Base-by-base conservation (phyloP, 1,139 yeast species). In the Sugiyamaella xylanicola region DNA sequence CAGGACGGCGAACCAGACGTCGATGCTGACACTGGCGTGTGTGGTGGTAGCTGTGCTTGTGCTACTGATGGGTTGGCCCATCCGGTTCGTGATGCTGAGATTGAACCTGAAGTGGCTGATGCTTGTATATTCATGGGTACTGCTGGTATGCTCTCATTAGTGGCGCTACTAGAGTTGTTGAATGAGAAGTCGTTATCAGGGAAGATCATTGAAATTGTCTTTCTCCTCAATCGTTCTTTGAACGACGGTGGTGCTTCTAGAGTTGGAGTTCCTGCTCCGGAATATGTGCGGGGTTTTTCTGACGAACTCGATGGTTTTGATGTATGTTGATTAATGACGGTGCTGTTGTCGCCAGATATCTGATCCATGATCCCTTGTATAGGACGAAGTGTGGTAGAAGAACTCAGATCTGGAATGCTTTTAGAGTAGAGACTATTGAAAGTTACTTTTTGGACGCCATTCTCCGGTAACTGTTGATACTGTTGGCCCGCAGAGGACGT, bases 161-260 rank as follows among this genome's bases (percentile, higher is more conserved):
- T 17, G 41, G 46, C 48, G 17, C 27, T 19, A 16, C 19, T 29
- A 5, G 11, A 15, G 27, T 17, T 19, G 20, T 15, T 19, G 9
- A 19, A 8, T 5, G 15, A 16, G 8, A 11, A 16, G 15, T 35
- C 42, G 25, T 22, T 46, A 21, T 46, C 48, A 36, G 48, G 41
- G 35, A 51, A 32, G 41, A 22, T 21, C 51, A 32, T 41, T 35
- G 48, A 25, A 25, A 36, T 17, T 25, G 36, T 50, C 44, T 32
- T 55, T 20, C 19, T 44, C 53, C 35, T 36, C 29, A 48, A 35
- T 39, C 42, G 44, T 37, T 46, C 50, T 36, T 35, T 46, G 19
- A 46, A 36, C 21, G 50, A 46, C 4, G 35, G 21, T n/a, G 41
- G 42, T 8, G 50, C 42, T 20, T 16, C 42, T 2, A 32, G 37